Evolutionary conservation across 1,284 basidiomycete genomes (phyloP), one percentile per base, ranked within the genome.

Genomic region (Pterulicium gracile): DNA sequence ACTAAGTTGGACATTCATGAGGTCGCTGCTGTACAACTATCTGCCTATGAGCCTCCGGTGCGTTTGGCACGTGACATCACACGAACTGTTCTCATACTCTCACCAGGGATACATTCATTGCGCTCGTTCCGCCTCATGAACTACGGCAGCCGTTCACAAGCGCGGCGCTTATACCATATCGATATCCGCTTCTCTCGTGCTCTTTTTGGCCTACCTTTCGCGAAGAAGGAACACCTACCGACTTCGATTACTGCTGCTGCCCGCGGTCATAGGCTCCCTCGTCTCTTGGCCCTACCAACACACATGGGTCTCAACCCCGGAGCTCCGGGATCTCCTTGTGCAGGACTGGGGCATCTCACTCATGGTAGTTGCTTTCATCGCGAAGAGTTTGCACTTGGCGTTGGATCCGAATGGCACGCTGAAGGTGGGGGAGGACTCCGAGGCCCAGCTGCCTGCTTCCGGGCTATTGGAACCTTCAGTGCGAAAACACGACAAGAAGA

Each of bases 131-230:
- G n/a, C n/a, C n/a, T n/a, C n/a, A n/a, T n/a, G n/a, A n/a, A n/a
- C n/a, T n/a, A n/a, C n/a, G n/a, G n/a, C n/a, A n/a, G n/a, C n/a
- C n/a, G n/a, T n/a, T n/a, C n/a, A n/a, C n/a, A n/a, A n/a, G n/a
- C n/a, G n/a, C n/a, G n/a, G n/a, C n/a, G n/a, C n/a, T n/a, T n/a
- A n/a, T n/a, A n/a, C n/a, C n/a, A n/a, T n/a, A n/a, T n/a, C n/a
- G n/a, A n/a, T n/a, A n/a, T n/a, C n/a, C n/a, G n/a, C n/a, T n/a
- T n/a, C n/a, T n/a, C n/a, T n/a, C n/a, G n/a, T 32, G 7, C 27
- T 32, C 27, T 72, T 77, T 55, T 68, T 88, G 63, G 80, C 79
- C 41, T 87, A 82, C 58, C 74, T 89, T 15, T 73, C 76, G 2
- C 70, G 85, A 50, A 63, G 81, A 48, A 75, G 73, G 18, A 67